phyloP scores from a whole-genome alignment of 1,139 yeast genomes.

The Williopsis jadinii region DNA sequence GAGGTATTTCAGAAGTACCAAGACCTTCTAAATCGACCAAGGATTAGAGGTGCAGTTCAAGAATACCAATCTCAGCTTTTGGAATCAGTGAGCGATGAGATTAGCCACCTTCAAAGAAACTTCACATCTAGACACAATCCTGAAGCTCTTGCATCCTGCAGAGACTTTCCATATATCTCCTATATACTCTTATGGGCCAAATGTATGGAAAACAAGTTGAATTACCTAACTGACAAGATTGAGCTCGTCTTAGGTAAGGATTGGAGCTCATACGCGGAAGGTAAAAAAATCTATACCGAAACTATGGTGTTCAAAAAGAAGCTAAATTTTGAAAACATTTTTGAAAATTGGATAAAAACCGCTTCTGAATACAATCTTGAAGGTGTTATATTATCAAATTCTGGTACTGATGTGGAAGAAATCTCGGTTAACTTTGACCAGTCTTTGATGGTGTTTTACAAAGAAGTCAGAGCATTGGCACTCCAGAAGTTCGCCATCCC shows the following conservation, averaged over 20 bases:
- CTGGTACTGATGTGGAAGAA: constrained; percentile 11
- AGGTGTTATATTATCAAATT: constrained; percentile 35
- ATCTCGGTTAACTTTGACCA: constrained; percentile 43
- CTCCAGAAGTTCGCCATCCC: constrained; percentile 59
- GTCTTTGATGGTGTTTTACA: constrained; percentile 36
- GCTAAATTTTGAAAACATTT: constrained; percentile 37
- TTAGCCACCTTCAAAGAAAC: constrained; percentile 34
- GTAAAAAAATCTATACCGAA: constrained; percentile 52
- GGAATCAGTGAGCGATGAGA: constrained; percentile 39
- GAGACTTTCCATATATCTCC: constrained; percentile 42
- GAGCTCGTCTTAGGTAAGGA: constrained; percentile 57
- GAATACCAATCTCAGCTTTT: constrained; percentile 47
- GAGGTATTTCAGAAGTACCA: constrained; percentile 41
- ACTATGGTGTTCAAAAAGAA: constrained; percentile 37
- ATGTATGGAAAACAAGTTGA: constrained; percentile 39
- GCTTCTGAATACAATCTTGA: constrained; percentile 23
- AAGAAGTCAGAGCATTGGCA: constrained; percentile 47
- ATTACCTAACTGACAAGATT: constrained; percentile 34
- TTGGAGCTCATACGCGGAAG: constrained; percentile 74
- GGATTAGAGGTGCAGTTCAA: constrained; percentile 46
- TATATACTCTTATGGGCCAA: constrained; percentile 44
- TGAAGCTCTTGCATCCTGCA: constrained; percentile 25
- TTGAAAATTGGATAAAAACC: constrained; percentile 40
- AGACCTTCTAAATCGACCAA: constrained; percentile 41
- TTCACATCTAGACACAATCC: constrained; percentile 23